Evolutionary conservation across 805 yeast species (phyloP).

Genomic region (Suhomyces xylopsoci): DNA sequence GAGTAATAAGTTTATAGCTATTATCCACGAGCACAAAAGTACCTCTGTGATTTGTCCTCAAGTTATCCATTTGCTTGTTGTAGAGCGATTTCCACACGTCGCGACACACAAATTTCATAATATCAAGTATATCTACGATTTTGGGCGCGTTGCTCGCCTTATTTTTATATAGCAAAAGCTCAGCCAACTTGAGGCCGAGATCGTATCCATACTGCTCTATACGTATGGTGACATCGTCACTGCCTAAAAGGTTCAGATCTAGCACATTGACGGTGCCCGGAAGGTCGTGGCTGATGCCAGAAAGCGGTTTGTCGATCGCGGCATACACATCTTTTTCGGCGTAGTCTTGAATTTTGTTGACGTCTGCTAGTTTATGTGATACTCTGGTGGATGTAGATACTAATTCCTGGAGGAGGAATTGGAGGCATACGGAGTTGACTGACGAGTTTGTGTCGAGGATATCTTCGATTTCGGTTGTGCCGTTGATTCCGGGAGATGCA

Average conservation of each 20-base stretch:
- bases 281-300: slow-evolving; percentile 27
- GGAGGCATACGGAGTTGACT: slow-evolving; percentile 57
- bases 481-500: background rate
- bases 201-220: slow-evolving; percentile 70
- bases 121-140: slow-evolving; percentile 64
- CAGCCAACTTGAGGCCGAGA: slow-evolving; percentile 58
- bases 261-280: slow-evolving; percentile 45
- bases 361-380: slow-evolving; percentile 42
- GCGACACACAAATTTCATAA: slow-evolving; percentile 89
- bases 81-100: slow-evolving; percentile 84
- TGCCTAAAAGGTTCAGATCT: slow-evolving; percentile 29
- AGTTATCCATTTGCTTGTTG: slow-evolving; percentile 85
- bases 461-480: slow-evolving; percentile 7
- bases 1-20: slow-evolving; percentile 51
- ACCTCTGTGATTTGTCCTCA: slow-evolving; percentile 88
- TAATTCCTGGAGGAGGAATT: slow-evolving; percentile 68
- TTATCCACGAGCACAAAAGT: slow-evolving; percentile 77
- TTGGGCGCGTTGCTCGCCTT: slow-evolving; percentile 29
- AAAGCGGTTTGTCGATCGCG: slow-evolving; percentile 25
- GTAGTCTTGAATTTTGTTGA: slow-evolving; percentile 15
- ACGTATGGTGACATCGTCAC: slow-evolving; percentile 54
- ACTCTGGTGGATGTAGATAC: slow-evolving; percentile 71
- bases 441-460: slow-evolving; percentile 25
- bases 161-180: slow-evolving; percentile 43
- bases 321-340: slow-evolving; percentile 19